phyloP scores from a whole-genome alignment of 2,329 filamentous ascomycete genomes.

The Emmonsiellopsis sp. region DNA sequence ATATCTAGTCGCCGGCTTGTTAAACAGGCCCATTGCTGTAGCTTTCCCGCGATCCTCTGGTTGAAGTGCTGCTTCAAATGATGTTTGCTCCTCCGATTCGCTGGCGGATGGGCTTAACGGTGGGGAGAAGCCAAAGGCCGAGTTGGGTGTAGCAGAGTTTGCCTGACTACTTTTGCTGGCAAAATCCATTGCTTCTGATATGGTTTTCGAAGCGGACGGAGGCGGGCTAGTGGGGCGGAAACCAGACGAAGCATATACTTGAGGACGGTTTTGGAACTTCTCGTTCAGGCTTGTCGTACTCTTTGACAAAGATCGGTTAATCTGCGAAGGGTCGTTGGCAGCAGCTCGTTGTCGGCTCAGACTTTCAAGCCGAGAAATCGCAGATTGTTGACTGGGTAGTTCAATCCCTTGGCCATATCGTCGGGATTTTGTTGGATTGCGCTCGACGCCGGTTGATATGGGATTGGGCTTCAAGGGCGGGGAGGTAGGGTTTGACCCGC shows the following conservation, averaged over 20 bases:
- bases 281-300: constrained; percentile 62
- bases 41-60: constrained; percentile 73
- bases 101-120: constrained; percentile 62
- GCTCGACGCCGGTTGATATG: constrained; percentile 43
- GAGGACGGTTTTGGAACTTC: constrained; percentile 29
- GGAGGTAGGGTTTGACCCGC: constrained; percentile 17
- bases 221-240: constrained; percentile 35
- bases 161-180: constrained; percentile 25
- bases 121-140: constrained; percentile 36
- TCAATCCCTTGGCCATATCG: constrained; percentile 76
- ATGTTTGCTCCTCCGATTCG: constrained; percentile 58
- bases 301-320: constrained; percentile 36
- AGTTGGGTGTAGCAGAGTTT: constrained; percentile 20
- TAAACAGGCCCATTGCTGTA: constrained; percentile 62
- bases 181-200: constrained; percentile 31
- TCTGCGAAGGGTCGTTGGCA: constrained; percentile 41
- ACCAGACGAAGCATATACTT: constrained; percentile 19
- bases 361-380: constrained; percentile 70
- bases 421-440: constrained; percentile 59
- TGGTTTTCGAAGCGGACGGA: constrained; percentile 28
- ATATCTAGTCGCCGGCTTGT: constrained; percentile 65
- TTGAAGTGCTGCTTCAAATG: constrained; percentile 55
- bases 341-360: constrained; percentile 57
- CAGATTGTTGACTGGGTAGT: constrained; percentile 69
- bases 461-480: constrained; percentile 20